Evolutionary conservation across 2,329 filamentous ascomycete genomes (phyloP).

Genomic region (Arachnomyces sp.): DNA sequence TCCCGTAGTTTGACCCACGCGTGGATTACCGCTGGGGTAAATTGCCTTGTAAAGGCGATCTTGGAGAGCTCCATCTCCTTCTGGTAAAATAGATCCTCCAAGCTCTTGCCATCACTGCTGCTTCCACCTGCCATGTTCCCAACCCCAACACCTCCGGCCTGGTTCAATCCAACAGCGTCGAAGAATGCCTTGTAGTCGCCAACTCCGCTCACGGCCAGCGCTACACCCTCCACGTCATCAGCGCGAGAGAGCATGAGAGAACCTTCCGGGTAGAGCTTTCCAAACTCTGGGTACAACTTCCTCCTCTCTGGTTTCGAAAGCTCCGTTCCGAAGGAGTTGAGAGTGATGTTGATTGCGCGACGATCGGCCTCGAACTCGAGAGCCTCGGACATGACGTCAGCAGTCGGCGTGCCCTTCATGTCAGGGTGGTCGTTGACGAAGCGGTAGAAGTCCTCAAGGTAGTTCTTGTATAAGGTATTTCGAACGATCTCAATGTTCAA

Average conservation of each 20-base stretch:
- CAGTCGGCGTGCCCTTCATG: conserved; percentile 77
- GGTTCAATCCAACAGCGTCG: conserved; percentile 74
- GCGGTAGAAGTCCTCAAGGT: conserved; percentile 91
- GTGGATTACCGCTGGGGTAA: conserved; percentile 90
- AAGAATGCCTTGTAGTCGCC: conserved; percentile 94
- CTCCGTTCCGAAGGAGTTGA: conserved; percentile 97
- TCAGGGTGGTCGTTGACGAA: conserved; percentile 88
- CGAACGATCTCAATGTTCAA: conserved; percentile 98
- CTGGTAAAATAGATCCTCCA: conserved; percentile 98
- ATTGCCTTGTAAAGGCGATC: conserved; percentile 88
- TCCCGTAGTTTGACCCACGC: conserved; percentile 96
- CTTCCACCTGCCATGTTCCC: conserved; percentile 78
- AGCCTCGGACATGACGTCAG: conserved; percentile 92
- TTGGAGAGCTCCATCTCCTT: conserved; percentile 99
- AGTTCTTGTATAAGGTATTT: conserved; percentile 99
- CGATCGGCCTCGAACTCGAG: conserved; percentile 95
- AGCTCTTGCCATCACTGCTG: conserved; percentile 73
- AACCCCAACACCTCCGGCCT: conserved; percentile 62
- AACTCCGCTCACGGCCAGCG: conserved; percentile 86
- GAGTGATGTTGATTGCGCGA: conserved; percentile 95
- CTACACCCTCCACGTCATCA: conserved; percentile 88
- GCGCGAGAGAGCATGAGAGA: conserved; percentile 90
- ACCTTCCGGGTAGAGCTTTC: conserved; percentile 85
- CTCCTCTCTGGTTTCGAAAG: conserved; percentile 86
- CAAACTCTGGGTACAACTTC: conserved; percentile 92